A percentile compares a stretch with the other conserved stretches of the same genome.
phyloP scores from a whole-genome alignment of 2,329 filamentous ascomycete species.

The Chaetomiaceae sp. region DNA sequence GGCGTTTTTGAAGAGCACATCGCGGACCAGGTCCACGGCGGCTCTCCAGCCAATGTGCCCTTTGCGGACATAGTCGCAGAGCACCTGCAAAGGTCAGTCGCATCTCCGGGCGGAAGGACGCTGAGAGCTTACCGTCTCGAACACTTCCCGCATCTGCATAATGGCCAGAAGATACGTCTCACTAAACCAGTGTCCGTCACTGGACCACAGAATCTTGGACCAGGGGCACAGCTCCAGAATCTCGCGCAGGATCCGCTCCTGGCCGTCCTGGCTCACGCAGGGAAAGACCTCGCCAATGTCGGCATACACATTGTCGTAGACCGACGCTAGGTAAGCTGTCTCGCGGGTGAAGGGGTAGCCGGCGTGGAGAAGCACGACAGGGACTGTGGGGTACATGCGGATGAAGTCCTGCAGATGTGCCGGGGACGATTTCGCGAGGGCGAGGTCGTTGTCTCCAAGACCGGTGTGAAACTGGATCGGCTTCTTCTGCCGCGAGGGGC shows the following conservation, averaged over 20 bases:
- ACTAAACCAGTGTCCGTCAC: constrained; percentile 73
- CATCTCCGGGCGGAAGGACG: no score
- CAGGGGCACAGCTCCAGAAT: constrained; percentile 71
- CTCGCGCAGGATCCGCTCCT: constrained; percentile 65
- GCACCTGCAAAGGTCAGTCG: constrained; percentile 41
- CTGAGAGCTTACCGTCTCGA: constrained; percentile 54
- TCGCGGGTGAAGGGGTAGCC: constrained; percentile 78
- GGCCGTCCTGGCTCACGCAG: constrained; percentile 69
- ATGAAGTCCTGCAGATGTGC: constrained; percentile 72
- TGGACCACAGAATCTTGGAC: constrained; percentile 74
- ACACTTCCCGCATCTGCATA: constrained; percentile 64
- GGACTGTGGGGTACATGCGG: constrained; percentile 61
- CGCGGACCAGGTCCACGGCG: constrained; percentile 59
- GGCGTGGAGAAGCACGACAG: constrained; percentile 74
- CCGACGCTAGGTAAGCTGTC: constrained; percentile 70
- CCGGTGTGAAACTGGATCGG: constrained; percentile 83
- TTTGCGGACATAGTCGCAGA: constrained; percentile 62
- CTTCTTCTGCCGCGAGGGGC: constrained; percentile 50
- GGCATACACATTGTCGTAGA: constrained; percentile 75
- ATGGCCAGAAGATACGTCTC: constrained; percentile 74
- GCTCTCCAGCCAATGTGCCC: constrained; percentile 57
- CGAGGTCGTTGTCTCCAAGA: constrained; percentile 75
- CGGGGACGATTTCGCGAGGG: constrained; percentile 65
- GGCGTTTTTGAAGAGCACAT: constrained; percentile 72
- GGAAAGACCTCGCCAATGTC: constrained; percentile 83